Conservation (phyloP, 768 basidiomycete species). For the Trametes coccinea region DNA sequence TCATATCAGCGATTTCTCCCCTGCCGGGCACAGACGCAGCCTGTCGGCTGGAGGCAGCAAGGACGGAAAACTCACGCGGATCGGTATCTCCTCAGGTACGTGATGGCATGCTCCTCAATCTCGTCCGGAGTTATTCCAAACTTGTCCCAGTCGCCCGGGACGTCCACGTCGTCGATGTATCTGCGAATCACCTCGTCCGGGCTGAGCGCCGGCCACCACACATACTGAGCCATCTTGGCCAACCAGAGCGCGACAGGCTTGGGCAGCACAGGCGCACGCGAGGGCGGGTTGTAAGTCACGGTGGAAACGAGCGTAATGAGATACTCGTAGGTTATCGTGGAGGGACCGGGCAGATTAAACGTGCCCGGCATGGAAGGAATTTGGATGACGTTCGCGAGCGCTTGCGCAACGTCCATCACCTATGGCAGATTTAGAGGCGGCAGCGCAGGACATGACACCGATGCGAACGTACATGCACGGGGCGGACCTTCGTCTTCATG, state of each 20-base stretch:
- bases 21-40: conserved; percentile 3
- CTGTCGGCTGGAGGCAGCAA: conserved; percentile 9
- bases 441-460: conserved; percentile 12
- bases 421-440: conserved; percentile 33
- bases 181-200: conserved; percentile 91
- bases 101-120: conserved; percentile 87
- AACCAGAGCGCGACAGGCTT: conserved; percentile 65
- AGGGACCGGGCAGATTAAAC: conserved; percentile 86
- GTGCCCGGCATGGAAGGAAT: conserved; percentile 64
- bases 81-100: conserved; percentile 87
- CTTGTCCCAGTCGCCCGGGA: conserved; percentile 78
- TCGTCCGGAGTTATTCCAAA: conserved; percentile 81
- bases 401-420: conserved; percentile 95
- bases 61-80: conserved; percentile 64
- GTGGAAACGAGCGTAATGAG: conserved; percentile 75
- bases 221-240: conserved; percentile 61
- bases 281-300: conserved; percentile 76
- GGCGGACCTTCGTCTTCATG: conserved; percentile 82
- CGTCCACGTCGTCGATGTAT: conserved; percentile 79
- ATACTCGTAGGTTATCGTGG: conserved; percentile 80
- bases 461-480: conserved; percentile 57
- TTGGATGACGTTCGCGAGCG: conserved; percentile 72
- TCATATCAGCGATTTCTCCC: conserved; percentile 10
- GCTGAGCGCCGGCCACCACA: conserved; percentile 91
- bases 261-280: conserved; percentile 73